Percentiles rank a stretch among this genome's conserved stretches.
Evolutionary conservation across 257 asterid genomes (phyloP).

Genomic region (Rhazya stricta): DNA sequence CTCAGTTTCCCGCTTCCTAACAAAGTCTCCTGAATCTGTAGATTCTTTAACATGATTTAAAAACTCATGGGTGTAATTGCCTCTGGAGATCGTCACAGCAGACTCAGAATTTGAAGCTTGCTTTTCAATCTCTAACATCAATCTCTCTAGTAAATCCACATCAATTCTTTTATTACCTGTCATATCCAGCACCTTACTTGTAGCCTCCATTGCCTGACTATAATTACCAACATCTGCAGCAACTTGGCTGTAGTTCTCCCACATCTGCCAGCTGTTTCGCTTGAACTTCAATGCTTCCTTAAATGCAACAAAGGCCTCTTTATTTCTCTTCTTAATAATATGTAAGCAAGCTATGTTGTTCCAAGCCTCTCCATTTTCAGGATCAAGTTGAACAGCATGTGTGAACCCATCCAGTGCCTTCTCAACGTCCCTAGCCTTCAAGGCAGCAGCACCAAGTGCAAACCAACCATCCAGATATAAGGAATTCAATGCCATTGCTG

Average conservation of each 20-base stretch:
- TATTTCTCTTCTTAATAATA: slow-evolving; percentile 70
- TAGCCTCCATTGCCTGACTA: slow-evolving; percentile 75
- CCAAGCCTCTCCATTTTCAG: slow-evolving; percentile 99
- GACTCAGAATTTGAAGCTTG: slow-evolving; percentile 28
- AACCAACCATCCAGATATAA: slow-evolving; percentile 94
- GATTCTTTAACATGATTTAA: slow-evolving; percentile 22
- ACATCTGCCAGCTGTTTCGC: slow-evolving; percentile 96
- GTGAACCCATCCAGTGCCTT: slow-evolving; percentile 89
- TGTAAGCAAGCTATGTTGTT: slow-evolving; percentile 90
- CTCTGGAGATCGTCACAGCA: slow-evolving; percentile 10
- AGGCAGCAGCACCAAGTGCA: slow-evolving; percentile 91
- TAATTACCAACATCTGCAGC: slow-evolving; percentile 79
- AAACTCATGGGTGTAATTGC: slow-evolving; percentile 11
- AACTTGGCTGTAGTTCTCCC: slow-evolving; percentile 90
- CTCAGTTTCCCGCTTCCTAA: slow-evolving; percentile 49
- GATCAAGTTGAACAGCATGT: slow-evolving; percentile 86
- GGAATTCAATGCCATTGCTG: slow-evolving; percentile 87
- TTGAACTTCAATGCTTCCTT: slow-evolving; percentile 90
- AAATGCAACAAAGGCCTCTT: slow-evolving; percentile 86
- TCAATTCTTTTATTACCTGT: slow-evolving; percentile 56
- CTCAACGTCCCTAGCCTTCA: slow-evolving; percentile 72
- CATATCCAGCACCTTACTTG: slow-evolving; percentile 59
- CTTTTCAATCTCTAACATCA: slow-evolving; percentile 57
- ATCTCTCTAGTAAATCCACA: slow-evolving; percentile 48
- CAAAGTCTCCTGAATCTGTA: slow-evolving; percentile 26